Evolutionary conservation across 2,329 filamentous ascomycete species (phyloP), one percentile per base, ranked within the genome.

Genomic region (Coleophoma eucalyptorum): DNA sequence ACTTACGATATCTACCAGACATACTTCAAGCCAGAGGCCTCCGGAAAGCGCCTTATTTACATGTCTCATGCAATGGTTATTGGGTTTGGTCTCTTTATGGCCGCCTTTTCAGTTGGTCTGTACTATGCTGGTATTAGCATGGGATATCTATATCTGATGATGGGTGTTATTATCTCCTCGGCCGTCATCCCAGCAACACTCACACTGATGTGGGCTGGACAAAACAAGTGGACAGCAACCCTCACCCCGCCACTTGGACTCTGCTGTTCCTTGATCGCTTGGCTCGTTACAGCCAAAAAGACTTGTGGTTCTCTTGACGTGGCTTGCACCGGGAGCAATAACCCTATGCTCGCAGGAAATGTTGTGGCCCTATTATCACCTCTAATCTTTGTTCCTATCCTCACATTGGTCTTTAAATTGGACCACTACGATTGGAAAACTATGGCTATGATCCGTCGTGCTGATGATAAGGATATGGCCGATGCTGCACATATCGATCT

Each of bases 1-100:
- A 95, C 90, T 0, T 96, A 94, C 66, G 90, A 96, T 63, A 78
- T 94, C 57, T 96, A 94, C 71, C 86, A 91, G 55, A 90, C 88
- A 1, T 96, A 96, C 66, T 79, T 96, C 72, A 87, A 94, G 56
- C 90, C 90, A 0, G 65, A 71, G 0, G 91, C 91, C 6, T 85
- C 80, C 47, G 90, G 91, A 16, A 85, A 81, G 62, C 80, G 80
- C 33, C 80, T 96, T 4, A 92, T 96, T 46, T 88, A 84, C 69
- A 87, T 92, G 71, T 90, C 83, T 21, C 89, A 96, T 67, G 70
- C 78, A 34, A 81, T 84, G 62, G 91, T 87, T 51, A 70, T 94
- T 37, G 75, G 83, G 13, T 96, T 92, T 62, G 86, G 89, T 0
- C 58, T 91, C 18, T 77, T 88, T 59, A 93, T 96, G 74, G 55